These are phyloP conservation scores for Tillandsia leiboldiana DNA, from an alignment of 176 grass and related monocot species.

Conservation along the genomic window DNA sequence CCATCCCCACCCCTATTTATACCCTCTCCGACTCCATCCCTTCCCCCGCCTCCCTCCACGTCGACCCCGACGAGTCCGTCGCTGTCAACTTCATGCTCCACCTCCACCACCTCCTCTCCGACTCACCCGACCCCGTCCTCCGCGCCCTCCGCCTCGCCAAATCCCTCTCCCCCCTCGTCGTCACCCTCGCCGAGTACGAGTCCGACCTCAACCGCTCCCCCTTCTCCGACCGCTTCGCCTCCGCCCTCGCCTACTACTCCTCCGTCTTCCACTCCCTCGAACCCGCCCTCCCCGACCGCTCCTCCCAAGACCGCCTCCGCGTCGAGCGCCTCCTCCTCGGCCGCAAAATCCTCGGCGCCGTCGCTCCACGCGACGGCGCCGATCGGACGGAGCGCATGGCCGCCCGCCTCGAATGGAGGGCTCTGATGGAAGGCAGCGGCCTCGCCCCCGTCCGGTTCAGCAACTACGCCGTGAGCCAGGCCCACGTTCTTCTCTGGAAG, in stretches of 20 bases:
- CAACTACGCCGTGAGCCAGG: conserved; percentile 91
- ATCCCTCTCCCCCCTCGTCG: conserved; percentile 54
- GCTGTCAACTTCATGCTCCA: conserved; percentile 98
- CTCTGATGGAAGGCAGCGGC: conserved; percentile 56
- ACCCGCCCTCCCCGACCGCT: conserved; percentile 34
- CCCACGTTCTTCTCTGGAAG: conserved; percentile 88
- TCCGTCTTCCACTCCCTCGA: conserved; percentile 75
- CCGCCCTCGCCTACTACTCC: conserved; percentile 69
- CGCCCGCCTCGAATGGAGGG: conserved; percentile 48
- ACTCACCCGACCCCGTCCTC: conserved; percentile 47
- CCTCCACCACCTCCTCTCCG: conserved; percentile 63
- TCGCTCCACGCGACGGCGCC: conserved; percentile 39
- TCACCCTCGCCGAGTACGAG: conserved; percentile 88
- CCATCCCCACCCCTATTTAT: conserved; percentile 61
- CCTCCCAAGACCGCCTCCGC: conserved; percentile 27
- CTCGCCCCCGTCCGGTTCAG: conserved; percentile 53
- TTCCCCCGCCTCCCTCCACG: conserved; percentile 22
- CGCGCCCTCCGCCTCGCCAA: conserved; percentile 50
- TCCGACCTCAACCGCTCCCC: conserved; percentile 50
- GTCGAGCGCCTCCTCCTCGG: conserved; percentile 79
- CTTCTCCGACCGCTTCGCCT: conserved; percentile 53
- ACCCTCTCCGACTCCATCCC: conserved; percentile 35
- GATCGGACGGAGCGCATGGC: conserved; percentile 69
- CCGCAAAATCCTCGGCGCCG: conserved; percentile 43
- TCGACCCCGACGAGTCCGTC: conserved; percentile 60